Base-by-base conservation (phyloP, 164 flowering plant genomes). In the Tinospora cordifolia region DNA sequence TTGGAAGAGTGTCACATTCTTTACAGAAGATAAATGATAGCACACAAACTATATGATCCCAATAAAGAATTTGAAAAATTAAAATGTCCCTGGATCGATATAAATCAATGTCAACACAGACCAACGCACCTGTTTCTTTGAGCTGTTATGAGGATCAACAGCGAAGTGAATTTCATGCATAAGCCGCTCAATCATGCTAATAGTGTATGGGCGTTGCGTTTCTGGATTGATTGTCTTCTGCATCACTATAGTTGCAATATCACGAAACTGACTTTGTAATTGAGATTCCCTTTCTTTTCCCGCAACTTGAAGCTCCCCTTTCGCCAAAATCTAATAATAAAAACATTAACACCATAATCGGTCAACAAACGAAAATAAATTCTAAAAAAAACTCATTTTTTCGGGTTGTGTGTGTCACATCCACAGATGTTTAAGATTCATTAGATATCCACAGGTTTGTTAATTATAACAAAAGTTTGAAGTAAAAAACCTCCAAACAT, bases 161-260 rank as follows among this genome's bases (percentile, higher is more conserved):
- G 98, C 96, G 73, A 88, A 94, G 79, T 94, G 98, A 25, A 90
- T 94, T 70, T 94, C 99, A 79, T 87, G 97, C 99, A 94, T 90
- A 21, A 94, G 83, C 17, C 97, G 84, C 77, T 92, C 99, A 75
- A 94, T 92, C 99, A 92, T 90, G 84, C 94, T 94, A 69, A 92
- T 94, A 0, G 98, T 94, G 68, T 94, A 92, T 15, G 98, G 99
- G 3, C 85, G 83, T 66, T 87, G 87, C 34, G 98, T 94, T 72
- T 94, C 97, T 57, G 93, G 83, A 75, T 94, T 92, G 63, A 87
- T 82, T 1, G 99, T 94, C 82, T 92, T 94, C 83, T 94, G 87
- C 99, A 94, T 94, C 62, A 94, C 93, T 68, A 94, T 89, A 3
- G 99, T 90, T 7, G 99, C 98, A 79, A 94, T 88, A 79, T 94